These are phyloP conservation scores for Rehmannia glutinosa DNA, from an alignment of 257 asterid genomes.

Conservation along the genomic window DNA sequence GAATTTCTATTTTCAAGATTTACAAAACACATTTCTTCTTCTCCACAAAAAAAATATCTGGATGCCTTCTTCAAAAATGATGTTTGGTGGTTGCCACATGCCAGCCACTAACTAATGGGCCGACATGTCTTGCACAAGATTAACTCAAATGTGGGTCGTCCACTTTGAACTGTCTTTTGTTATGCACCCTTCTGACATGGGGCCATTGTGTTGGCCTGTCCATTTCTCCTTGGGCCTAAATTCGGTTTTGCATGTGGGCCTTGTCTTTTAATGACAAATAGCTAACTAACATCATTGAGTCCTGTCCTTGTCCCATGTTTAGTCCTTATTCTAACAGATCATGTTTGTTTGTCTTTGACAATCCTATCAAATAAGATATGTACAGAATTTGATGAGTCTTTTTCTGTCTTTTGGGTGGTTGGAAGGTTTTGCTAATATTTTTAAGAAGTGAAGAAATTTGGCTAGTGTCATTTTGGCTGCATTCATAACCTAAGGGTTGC, in stretches of 20 bases:
- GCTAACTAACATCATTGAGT: constrained; percentile 19
- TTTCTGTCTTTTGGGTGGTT: not conserved
- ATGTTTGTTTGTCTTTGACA: constrained; percentile 20
- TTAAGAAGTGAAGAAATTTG: too few relatives aligned
- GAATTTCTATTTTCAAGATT: too few relatives aligned
- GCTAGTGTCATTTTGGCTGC: too few relatives aligned
- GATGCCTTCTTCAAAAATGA: not conserved
- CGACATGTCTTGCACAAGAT: constrained; percentile 14
- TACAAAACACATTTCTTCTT: too few relatives aligned
- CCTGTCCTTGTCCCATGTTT: constrained; percentile 28
- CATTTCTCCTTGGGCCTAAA: constrained; percentile 19
- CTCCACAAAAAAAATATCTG: not conserved
- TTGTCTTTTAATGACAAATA: constrained; percentile 11
- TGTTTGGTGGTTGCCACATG: not conserved
- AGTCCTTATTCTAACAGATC: constrained; percentile 25
- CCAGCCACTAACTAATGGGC: constrained; percentile 26
- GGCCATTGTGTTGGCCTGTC: constrained; percentile 13
- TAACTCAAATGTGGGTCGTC: constrained; percentile 26
- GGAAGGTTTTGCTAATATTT: too few relatives aligned
- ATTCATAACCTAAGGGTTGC: too few relatives aligned
- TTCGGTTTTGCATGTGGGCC: constrained; percentile 18
- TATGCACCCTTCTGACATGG: constrained; percentile 24
- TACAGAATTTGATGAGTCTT: not conserved
- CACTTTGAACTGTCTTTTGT: constrained; percentile 1
- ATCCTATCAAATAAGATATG: not conserved